phyloP scores from a whole-genome alignment of 139 green algal species.

The Edaphochlamys debaryana region DNA sequence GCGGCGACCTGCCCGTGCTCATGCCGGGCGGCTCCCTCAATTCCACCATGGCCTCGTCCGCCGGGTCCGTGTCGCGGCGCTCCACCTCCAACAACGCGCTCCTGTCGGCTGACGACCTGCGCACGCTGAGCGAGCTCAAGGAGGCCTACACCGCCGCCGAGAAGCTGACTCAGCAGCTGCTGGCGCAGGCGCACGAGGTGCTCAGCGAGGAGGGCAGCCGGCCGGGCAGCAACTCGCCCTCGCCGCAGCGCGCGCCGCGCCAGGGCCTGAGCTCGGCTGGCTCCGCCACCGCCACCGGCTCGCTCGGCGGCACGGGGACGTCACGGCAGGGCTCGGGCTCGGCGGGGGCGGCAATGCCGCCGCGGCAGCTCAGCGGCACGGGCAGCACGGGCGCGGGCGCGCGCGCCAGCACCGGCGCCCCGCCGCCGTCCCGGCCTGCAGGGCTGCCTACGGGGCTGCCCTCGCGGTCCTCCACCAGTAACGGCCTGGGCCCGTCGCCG shows the following conservation, averaged over 20 bases:
- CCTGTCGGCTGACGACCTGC: conserved; percentile 35
- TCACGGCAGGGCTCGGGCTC: too few species aligned
- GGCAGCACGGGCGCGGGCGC: too few species aligned
- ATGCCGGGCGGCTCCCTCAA: not conserved
- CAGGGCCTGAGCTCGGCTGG: too few species aligned
- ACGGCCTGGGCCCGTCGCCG: not conserved
- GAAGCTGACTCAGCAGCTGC: conserved; percentile 40
- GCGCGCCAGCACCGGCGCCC: too few species aligned
- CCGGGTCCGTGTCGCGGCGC: conserved; percentile 10
- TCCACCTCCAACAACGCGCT: conserved; percentile 11
- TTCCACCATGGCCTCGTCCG: conserved; percentile 15
- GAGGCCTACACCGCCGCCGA: conserved; percentile 43
- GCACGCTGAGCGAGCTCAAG: conserved; percentile 42
- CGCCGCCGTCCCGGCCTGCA: too few species aligned
- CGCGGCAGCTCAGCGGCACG: not conserved
- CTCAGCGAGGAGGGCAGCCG: conserved; percentile 21
- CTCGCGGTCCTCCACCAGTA: not conserved
- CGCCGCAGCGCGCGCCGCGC: not conserved
- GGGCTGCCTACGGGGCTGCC: not conserved
- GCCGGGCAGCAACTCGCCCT: not conserved
- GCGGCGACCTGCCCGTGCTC: not conserved
- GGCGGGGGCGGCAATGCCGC: too few species aligned
- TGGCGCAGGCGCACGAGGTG: conserved; percentile 41
- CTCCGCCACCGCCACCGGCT: too few species aligned
- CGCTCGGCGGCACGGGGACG: too few species aligned